These are phyloP conservation scores for Mrakia hoshinonis DNA, from an alignment of 768 basidiomycete genomes.

Conservation along the genomic window DNA sequence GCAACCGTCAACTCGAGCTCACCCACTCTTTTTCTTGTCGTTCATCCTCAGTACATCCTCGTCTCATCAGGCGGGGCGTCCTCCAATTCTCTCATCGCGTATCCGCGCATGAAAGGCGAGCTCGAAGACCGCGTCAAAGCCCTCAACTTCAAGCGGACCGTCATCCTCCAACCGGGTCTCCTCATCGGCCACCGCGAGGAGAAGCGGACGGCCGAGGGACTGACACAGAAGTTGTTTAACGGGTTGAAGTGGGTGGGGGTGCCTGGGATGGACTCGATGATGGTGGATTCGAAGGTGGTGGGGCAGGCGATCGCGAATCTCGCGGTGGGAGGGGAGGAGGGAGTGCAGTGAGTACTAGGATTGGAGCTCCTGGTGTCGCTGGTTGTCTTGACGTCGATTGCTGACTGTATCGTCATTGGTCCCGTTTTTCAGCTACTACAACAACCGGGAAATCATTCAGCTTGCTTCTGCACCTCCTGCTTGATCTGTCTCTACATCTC, in stretches of 20 bases:
- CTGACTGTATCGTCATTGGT: background rate
- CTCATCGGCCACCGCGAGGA: conserved; percentile 35
- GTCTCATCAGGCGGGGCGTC: conserved; percentile 34
- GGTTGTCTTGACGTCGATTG: background rate
- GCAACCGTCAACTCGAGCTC: no score
- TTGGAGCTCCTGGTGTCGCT: background rate
- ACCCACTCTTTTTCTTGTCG: background rate
- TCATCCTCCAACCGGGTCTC: conserved; percentile 38
- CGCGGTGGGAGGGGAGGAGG: conserved; percentile 17
- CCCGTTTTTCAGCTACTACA: conserved; percentile 30
- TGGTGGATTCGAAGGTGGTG: conserved; percentile 34
- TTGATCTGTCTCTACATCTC: no score
- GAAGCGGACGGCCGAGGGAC: conserved; percentile 29
- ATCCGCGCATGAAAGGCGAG: conserved; percentile 37
- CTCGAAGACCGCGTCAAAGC: conserved; percentile 36
- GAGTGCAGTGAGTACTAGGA: conserved; percentile 11
- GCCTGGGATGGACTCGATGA: conserved; percentile 28
- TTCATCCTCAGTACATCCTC: conserved; percentile 34
- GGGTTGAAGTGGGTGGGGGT: conserved; percentile 33
- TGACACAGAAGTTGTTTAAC: conserved; percentile 31
- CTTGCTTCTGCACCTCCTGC: conserved; percentile 12
- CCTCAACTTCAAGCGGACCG: conserved; percentile 33
- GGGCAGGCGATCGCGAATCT: conserved; percentile 37
- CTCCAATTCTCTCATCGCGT: conserved; percentile 31
- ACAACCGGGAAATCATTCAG: conserved; percentile 32